A percentile compares a stretch with the other conserved stretches of the same genome.
phyloP scores from a whole-genome alignment of 768 basidiomycete genomes.

The Nidula microcarpa region DNA sequence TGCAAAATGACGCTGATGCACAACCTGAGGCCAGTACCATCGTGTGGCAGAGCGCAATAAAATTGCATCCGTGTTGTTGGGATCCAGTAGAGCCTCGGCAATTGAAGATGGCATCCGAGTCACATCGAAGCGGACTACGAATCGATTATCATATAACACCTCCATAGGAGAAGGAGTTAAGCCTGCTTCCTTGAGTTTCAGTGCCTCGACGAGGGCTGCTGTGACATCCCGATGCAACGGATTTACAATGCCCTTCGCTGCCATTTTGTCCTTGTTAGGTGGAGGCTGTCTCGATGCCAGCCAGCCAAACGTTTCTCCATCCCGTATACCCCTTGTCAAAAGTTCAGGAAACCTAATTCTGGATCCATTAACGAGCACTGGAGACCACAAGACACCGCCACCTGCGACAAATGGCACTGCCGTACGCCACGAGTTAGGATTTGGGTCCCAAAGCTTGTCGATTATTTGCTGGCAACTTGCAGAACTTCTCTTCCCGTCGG shows the following conservation, averaged over 20 bases:
- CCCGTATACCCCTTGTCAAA: background rate
- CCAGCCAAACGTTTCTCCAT: constrained; percentile 44
- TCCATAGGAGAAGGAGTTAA: constrained; percentile 18
- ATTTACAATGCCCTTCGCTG: constrained; percentile 10
- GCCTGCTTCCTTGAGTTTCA: constrained; percentile 10
- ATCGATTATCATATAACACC: constrained; percentile 65
- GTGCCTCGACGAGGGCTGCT: constrained; percentile 10
- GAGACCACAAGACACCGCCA: constrained; percentile 62
- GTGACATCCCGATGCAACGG: constrained; percentile 43
- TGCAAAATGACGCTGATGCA: too few relatives aligned
- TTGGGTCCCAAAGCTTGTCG: constrained; percentile 39
- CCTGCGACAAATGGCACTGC: constrained; percentile 47
- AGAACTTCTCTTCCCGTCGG: constrained; percentile 55
- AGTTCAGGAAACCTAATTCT: too few relatives aligned
- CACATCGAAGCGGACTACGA: constrained; percentile 47
- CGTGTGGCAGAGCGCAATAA: constrained; percentile 23
- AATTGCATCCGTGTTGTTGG: constrained; percentile 15
- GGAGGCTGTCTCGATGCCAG: constrained; percentile 59
- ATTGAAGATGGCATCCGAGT: constrained; percentile 37
- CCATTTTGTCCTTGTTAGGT: constrained; percentile 24
- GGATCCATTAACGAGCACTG: constrained; percentile 32
- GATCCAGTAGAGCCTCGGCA: constrained; percentile 16
- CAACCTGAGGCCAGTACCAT: constrained; percentile 48
- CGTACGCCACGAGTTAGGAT: constrained; percentile 16
- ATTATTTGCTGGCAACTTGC: constrained; percentile 45